phyloP scores from a whole-genome alignment of 1,284 basidiomycete genomes.

The Xerocomus cyaneibrunnescens region DNA sequence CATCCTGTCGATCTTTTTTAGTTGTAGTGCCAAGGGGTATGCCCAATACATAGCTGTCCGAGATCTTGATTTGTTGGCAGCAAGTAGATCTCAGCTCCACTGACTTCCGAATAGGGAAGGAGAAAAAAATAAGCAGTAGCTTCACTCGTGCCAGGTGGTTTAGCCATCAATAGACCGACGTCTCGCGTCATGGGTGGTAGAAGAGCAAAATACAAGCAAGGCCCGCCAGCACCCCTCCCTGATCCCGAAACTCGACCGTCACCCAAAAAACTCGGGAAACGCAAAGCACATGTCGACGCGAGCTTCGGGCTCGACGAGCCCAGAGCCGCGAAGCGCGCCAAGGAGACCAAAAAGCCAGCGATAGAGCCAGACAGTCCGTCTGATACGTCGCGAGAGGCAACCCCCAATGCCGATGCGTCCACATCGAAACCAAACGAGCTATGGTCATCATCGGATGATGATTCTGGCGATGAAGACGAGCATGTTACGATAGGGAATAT shows the following conservation, averaged over 20 bases:
- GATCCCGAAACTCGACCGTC: slow-evolving; percentile 41
- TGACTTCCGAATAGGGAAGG: slow-evolving; percentile 25
- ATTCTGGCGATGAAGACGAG: slow-evolving; percentile 48
- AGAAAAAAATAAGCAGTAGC: slow-evolving; percentile 17
- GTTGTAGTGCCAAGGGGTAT: too few species aligned
- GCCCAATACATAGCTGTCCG: too few species aligned
- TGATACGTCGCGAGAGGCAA: slow-evolving; percentile 15
- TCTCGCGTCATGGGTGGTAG: slow-evolving; percentile 64
- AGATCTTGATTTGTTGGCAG: too few species aligned
- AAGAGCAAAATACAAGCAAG: slow-evolving; percentile 90
- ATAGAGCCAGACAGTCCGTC: slow-evolving; percentile 26
- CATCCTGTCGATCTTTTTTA: too few species aligned
- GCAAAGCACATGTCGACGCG: slow-evolving; percentile 64
- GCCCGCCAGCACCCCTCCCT: slow-evolving; percentile 62
- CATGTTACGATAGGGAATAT: slow-evolving; percentile 73
- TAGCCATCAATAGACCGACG: slow-evolving; percentile 1
- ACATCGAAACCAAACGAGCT: slow-evolving; percentile 19
- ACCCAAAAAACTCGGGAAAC: slow-evolving; percentile 65
- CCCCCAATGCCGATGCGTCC: slow-evolving; percentile 20
- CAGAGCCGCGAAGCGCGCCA: slow-evolving; percentile 58
- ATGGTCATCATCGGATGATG: slow-evolving; percentile 46
- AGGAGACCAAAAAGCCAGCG: slow-evolving; percentile 38
- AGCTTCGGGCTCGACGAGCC: slow-evolving; percentile 42
- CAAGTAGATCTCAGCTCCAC: not conserved
- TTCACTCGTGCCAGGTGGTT: not conserved